Evolutionary conservation across 129 eudicot genomes (phyloP).

Genomic region (Lonicera japonica): DNA sequence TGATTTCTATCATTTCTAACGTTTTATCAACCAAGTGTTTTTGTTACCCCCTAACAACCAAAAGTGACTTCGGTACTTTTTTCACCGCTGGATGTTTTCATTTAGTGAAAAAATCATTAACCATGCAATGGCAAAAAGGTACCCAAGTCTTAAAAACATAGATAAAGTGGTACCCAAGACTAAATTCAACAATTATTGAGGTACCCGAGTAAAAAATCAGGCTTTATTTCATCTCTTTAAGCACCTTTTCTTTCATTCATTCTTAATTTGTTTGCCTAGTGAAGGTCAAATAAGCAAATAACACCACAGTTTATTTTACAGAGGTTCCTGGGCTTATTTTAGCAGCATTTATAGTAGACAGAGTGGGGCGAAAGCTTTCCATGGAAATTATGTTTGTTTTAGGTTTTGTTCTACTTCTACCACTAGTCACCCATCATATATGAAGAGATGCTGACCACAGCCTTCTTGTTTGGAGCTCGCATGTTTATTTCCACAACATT

Average conservation of each 20-base stretch:
- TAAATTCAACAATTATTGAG: no score
- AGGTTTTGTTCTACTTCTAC: conserved; percentile 40
- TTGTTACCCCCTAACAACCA: no score
- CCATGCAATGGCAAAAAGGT: no score
- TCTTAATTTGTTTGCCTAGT: no score
- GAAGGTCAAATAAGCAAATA: no score
- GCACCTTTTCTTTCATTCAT: not conserved
- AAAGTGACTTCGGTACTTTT: no score
- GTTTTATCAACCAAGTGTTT: no score
- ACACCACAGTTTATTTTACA: conserved; percentile 20
- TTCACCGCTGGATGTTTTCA: no score
- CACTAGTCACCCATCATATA: conserved; percentile 46
- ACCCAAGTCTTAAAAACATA: no score
- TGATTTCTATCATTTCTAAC: no score
- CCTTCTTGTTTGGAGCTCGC: conserved; percentile 54
- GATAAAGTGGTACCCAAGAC: no score
- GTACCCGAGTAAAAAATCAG: no score
- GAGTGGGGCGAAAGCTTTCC: conserved; percentile 57
- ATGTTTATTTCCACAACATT: conserved; percentile 48
- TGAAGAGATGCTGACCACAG: conserved; percentile 31
- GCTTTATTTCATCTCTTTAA: not conserved
- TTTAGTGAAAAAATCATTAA: not conserved
- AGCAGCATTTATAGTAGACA: conserved; percentile 56
- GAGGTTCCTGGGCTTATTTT: conserved; percentile 76
- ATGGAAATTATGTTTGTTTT: conserved; percentile 51